Conservation (phyloP, 2,329 filamentous ascomycete species). For the Clonostachys chloroleuca region DNA sequence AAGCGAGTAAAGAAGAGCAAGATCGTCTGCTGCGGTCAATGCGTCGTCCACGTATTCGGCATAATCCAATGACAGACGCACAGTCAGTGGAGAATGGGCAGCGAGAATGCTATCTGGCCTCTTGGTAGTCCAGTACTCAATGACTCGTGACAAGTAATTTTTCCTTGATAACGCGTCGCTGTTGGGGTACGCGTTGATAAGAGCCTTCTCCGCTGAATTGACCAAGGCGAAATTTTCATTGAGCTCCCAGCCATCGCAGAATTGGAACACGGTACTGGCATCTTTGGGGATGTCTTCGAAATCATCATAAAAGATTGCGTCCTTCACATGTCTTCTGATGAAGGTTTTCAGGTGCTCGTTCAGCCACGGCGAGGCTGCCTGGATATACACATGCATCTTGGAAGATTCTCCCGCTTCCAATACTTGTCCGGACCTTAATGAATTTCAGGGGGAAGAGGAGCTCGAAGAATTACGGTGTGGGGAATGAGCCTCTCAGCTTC, state of each 20-base stretch:
- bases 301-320: no score
- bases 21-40: conserved; percentile 22
- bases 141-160: conserved; percentile 23
- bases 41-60: conserved; percentile 30
- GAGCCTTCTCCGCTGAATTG: conserved; percentile 16
- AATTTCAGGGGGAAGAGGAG: no score
- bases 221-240: conserved; percentile 23
- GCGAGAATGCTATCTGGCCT: conserved; percentile 21
- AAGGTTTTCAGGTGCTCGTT: no score
- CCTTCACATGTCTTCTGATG: no score
- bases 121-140: conserved; percentile 29
- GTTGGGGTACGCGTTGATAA: conserved; percentile 31
- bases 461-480: no score
- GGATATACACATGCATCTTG: no score
- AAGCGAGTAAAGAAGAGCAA: conserved; percentile 23
- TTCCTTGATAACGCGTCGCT: conserved; percentile 31
- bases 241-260: conserved; percentile 26
- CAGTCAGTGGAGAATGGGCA: conserved; percentile 20
- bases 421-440: no score
- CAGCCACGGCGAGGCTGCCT: no score
- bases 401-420: no score
- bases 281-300: not conserved
- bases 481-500: no score
- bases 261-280: conserved; percentile 13
- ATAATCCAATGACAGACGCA: conserved; percentile 28